phyloP scores from a whole-genome alignment of 106 monocot genomes.

The Dendrobium catenatum region DNA sequence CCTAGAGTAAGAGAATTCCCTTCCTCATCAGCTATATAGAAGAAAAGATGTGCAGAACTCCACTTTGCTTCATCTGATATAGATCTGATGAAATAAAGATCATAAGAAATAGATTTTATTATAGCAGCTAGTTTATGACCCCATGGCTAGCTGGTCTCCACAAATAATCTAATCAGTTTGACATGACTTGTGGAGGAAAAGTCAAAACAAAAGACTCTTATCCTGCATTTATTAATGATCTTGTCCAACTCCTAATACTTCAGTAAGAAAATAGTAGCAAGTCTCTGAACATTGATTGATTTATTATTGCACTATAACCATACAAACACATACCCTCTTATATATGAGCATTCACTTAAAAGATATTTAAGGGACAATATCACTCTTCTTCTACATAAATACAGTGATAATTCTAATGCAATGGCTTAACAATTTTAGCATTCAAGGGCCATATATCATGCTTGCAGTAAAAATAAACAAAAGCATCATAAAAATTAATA shows the following conservation, averaged over 20 bases:
- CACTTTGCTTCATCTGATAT: constrained; percentile 35
- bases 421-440: neutral
- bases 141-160: neutral
- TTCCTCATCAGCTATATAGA: constrained; percentile 86
- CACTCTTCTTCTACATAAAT: neutral
- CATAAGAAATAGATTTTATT: neutral
- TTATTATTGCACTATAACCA: neutral
- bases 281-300: neutral
- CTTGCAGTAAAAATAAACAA: neutral
- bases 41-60: constrained; percentile 59
- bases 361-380: neutral
- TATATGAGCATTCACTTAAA: neutral
- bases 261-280: neutral
- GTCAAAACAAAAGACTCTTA: neutral
- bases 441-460: neutral
- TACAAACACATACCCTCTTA: neutral
- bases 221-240: neutral
- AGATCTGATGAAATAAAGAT: constrained; percentile 15
- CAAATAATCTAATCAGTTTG: neutral
- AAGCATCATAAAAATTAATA: neutral
- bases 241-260: neutral
- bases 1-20: constrained; percentile 43
- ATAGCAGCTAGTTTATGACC: neutral
- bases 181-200: neutral
- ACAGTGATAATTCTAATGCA: neutral